These are phyloP conservation scores for Tolypocladium sp. DNA, from an alignment of 2,329 filamentous ascomycete genomes.

Conservation along the genomic window DNA sequence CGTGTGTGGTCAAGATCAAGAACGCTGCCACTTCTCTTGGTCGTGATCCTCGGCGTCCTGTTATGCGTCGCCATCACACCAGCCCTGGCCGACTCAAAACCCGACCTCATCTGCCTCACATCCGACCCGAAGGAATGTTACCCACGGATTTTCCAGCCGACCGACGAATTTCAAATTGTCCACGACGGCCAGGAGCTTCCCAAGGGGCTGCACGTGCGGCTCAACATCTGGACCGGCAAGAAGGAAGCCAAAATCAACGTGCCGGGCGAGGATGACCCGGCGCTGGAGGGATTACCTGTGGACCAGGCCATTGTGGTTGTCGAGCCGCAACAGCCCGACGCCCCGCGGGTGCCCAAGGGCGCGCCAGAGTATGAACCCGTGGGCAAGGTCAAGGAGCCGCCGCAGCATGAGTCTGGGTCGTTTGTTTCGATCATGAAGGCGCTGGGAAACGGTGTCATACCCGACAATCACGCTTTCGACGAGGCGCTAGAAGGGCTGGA, in stretches of 20 bases:
- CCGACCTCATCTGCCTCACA: slow-evolving; percentile 58
- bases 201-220: slow-evolving; percentile 53
- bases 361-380: slow-evolving; percentile 48
- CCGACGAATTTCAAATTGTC: slow-evolving; percentile 54
- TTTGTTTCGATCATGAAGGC: slow-evolving; percentile 35
- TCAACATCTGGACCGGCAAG: slow-evolving; percentile 54
- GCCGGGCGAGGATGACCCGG: slow-evolving; percentile 38
- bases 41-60: slow-evolving; percentile 16
- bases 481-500: slow-evolving; percentile 47
- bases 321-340: slow-evolving; percentile 29
- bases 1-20: not conserved
- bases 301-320: slow-evolving; percentile 46
- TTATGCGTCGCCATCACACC: slow-evolving; percentile 15
- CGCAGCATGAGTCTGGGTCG: slow-evolving; percentile 19
- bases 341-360: slow-evolving; percentile 31
- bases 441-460: slow-evolving; percentile 33
- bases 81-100: slow-evolving; percentile 22
- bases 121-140: slow-evolving; percentile 54
- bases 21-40: slow-evolving; percentile 3
- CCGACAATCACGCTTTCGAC: slow-evolving; percentile 28
- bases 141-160: slow-evolving; percentile 53
- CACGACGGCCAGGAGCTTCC: slow-evolving; percentile 58
- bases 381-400: slow-evolving; percentile 47
- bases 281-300: slow-evolving; percentile 40
- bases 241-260: slow-evolving; percentile 60